Evolutionary conservation across 169 alveolate genomes (phyloP).

Genomic region (Plasmodium vivax): DNA sequence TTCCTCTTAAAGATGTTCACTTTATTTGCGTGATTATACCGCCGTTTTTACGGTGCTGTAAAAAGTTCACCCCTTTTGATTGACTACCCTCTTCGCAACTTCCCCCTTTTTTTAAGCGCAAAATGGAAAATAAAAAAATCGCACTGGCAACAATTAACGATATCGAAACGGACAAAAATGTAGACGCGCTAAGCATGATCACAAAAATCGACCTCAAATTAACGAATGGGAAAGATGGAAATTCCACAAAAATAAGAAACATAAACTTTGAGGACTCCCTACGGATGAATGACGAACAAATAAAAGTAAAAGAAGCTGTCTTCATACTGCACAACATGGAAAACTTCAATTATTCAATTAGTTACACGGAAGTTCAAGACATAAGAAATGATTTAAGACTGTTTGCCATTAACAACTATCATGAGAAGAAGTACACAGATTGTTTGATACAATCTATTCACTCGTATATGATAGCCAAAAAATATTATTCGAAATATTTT

Average conservation of each 20-base stretch:
- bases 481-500: slow-evolving; percentile 76
- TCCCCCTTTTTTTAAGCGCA: not conserved
- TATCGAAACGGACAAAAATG: slow-evolving; percentile 67
- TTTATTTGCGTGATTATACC: not conserved
- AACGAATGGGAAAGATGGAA: slow-evolving; percentile 27
- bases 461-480: slow-evolving; percentile 78
- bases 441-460: slow-evolving; percentile 79
- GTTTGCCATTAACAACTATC: slow-evolving; percentile 76
- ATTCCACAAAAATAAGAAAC: slow-evolving; percentile 13
- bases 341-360: slow-evolving; percentile 67
- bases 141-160: slow-evolving; percentile 60
- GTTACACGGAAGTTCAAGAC: slow-evolving; percentile 77
- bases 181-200: slow-evolving; percentile 47
- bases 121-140: slow-evolving; percentile 50
- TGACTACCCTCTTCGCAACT: not conserved
- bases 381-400: slow-evolving; percentile 77
- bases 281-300: slow-evolving; percentile 60
- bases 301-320: slow-evolving; percentile 73
- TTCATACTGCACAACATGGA: slow-evolving; percentile 63
- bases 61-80: not conserved
- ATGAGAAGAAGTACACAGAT: slow-evolving; percentile 78
- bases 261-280: slow-evolving; percentile 49
- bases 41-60: not conserved
- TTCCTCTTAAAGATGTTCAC: not conserved
- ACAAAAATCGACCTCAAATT: slow-evolving; percentile 47